A percentile compares a stretch with the other conserved stretches of the same genome.
Conservation (phyloP, 306 rosid genomes). For the Castanospermum australe region DNA sequence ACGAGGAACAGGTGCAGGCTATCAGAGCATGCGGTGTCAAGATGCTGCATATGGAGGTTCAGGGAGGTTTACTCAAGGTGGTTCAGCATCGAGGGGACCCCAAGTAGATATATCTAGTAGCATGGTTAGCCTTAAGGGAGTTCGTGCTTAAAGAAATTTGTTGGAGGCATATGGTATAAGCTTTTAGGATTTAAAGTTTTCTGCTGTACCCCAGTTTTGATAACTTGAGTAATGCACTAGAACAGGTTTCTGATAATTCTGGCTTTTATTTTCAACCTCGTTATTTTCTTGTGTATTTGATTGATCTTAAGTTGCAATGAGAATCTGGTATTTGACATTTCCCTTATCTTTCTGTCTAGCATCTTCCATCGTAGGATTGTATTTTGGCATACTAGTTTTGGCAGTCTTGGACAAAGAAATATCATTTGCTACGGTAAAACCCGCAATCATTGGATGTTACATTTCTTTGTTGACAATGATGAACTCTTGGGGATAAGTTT, state of each 20-base stretch:
- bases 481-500: too few species aligned
- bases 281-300: not conserved
- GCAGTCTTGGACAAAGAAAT: too few species aligned
- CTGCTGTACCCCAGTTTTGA: not conserved
- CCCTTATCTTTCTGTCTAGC: not conserved
- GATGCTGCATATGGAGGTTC: conserved; percentile 58
- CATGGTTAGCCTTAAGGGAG: conserved; percentile 79
- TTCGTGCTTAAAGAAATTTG: conserved; percentile 44
- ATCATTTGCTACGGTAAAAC: too few species aligned
- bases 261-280: too few species aligned
- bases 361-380: not conserved
- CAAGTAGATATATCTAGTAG: conserved; percentile 66
- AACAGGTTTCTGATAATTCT: not conserved
- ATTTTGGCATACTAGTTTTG: not conserved
- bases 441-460: too few species aligned
- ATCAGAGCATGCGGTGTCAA: conserved; percentile 58
- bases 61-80: conserved; percentile 55
- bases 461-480: too few species aligned
- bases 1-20: conserved; percentile 51
- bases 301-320: not conserved
- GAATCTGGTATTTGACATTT: not conserved
- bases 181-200: not conserved
- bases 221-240: not conserved
- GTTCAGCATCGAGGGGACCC: conserved; percentile 58
- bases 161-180: not conserved